Base-by-base conservation (phyloP, 2,329 filamentous ascomycete genomes). In the Orbilia quercus region DNA sequence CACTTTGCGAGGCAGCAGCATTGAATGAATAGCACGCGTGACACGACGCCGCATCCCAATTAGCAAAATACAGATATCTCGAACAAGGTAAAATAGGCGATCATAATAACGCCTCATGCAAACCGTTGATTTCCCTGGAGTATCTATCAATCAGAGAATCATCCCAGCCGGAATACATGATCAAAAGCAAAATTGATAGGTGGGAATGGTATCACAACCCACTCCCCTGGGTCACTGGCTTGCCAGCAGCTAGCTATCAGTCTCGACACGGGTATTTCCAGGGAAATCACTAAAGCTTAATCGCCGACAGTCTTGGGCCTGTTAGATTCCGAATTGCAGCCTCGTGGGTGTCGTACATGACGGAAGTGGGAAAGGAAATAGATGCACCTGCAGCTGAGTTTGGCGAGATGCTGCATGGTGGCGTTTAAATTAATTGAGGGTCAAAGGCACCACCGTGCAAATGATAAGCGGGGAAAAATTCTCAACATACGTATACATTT, bases 371-470 rank as follows among this genome's bases (percentile, higher is more conserved):
- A 36, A 31, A 31, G 4, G 28, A 31, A 31, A 40, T 6, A 40
- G 3, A 16, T 14, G 28, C 1, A 12, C 60, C 40, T 48, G 65
- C 28, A 50, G 12, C 22, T 20, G 11, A 14, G 23, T 45, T 59
- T 53, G 54, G 67, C 67, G 67, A 72, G 36, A 54, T 42, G 25
- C 28, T 59, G 59, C 59, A 72, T 53, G 44, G 51, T 72, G 58
- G 59, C 67, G 51, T 54, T 23, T 5, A 20, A 50, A 45, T n/a
- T 31, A 25, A 22, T 5, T 18, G 18, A 50, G 11, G n/a, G n/a
- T n/a, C n/a, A n/a, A n/a, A n/a, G n/a, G n/a, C n/a, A n/a, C n/a
- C n/a, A n/a, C n/a, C n/a, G n/a, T n/a, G n/a, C n/a, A n/a, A n/a
- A n/a, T n/a, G n/a, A n/a, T n/a, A n/a, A n/a, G n/a, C n/a, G n/a